A percentile compares a stretch with the other conserved stretches of the same genome.
Conservation (phyloP, 768 basidiomycete species). For the Lentinus brumalis region DNA sequence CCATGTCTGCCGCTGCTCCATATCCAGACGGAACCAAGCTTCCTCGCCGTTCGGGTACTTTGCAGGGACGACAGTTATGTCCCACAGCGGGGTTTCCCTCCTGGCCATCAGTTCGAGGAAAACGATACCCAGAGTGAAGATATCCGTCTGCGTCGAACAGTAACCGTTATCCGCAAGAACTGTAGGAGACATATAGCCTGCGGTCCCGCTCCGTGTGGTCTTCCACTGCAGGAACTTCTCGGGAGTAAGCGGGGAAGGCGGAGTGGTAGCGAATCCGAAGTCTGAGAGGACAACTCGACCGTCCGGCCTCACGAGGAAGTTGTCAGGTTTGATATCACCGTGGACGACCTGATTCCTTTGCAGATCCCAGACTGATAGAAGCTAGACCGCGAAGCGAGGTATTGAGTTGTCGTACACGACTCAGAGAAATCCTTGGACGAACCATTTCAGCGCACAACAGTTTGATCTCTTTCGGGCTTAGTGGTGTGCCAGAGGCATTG, state of each 20-base stretch:
- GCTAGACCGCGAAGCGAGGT: neutral
- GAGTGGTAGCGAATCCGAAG: constrained; percentile 13
- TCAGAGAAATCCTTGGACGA: neutral
- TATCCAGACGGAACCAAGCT: neutral
- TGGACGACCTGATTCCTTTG: constrained; percentile 5
- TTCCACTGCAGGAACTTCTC: neutral
- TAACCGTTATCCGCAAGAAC: constrained; percentile 36
- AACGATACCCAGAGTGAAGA: constrained; percentile 51
- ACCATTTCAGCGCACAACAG: constrained; percentile 24
- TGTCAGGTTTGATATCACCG: constrained; percentile 24
- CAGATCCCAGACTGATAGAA: constrained; percentile 13
- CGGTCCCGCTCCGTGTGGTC: constrained; percentile 32
- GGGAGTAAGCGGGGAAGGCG: neutral
- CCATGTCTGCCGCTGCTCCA: neutral
- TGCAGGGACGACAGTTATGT: neutral
- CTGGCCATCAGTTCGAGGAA: constrained; percentile 41
- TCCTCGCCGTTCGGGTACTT: neutral
- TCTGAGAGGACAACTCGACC: constrained; percentile 24
- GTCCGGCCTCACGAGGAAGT: constrained; percentile 15
- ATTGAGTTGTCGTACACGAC: no score
- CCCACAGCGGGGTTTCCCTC: constrained; percentile 7
- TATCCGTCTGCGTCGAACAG: constrained; percentile 35
- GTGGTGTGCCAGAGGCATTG: neutral
- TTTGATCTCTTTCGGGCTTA: constrained; percentile 4
- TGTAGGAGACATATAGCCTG: constrained; percentile 48